phyloP scores from a whole-genome alignment of 176 grass and related monocot species.

The Hyparrhenia diplandra region DNA sequence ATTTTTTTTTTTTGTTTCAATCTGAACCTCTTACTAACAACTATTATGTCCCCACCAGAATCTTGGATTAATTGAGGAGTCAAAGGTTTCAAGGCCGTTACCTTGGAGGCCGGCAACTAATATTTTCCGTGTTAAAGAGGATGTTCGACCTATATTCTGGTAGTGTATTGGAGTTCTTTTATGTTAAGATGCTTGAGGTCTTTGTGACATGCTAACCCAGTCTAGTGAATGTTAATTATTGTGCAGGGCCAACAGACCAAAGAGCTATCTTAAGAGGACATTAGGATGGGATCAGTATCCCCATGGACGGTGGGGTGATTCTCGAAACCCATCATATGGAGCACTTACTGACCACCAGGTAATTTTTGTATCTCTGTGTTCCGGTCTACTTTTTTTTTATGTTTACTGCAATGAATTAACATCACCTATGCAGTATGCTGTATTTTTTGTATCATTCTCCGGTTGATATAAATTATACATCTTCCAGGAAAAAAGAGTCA shows the following conservation, averaged over 20 bases:
- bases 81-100: slow-evolving; percentile 67
- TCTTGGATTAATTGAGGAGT: slow-evolving; percentile 80
- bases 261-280: slow-evolving; percentile 84
- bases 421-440: not conserved
- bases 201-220: not conserved
- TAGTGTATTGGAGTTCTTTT: slow-evolving; percentile 27
- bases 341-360: slow-evolving; percentile 73
- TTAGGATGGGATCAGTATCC: slow-evolving; percentile 81
- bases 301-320: slow-evolving; percentile 79
- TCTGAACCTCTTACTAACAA: not conserved
- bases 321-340: slow-evolving; percentile 72
- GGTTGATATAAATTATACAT: not conserved
- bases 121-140: slow-evolving; percentile 85
- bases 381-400: not conserved
- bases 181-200: not conserved
- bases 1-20: not conserved
- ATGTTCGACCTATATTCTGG: slow-evolving; percentile 92
- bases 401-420: not conserved
- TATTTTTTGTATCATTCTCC: slow-evolving; percentile 18
- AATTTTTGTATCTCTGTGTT: not conserved
- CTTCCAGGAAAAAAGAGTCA: not conserved
- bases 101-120: slow-evolving; percentile 81
- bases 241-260: slow-evolving; percentile 86
- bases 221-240: slow-evolving; percentile 2
- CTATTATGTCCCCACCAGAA: slow-evolving; percentile 37